Evolutionary conservation across 805 yeast genomes (phyloP), one percentile per base, ranked within the genome.

Genomic region (Nakazawaea siamensis): DNA sequence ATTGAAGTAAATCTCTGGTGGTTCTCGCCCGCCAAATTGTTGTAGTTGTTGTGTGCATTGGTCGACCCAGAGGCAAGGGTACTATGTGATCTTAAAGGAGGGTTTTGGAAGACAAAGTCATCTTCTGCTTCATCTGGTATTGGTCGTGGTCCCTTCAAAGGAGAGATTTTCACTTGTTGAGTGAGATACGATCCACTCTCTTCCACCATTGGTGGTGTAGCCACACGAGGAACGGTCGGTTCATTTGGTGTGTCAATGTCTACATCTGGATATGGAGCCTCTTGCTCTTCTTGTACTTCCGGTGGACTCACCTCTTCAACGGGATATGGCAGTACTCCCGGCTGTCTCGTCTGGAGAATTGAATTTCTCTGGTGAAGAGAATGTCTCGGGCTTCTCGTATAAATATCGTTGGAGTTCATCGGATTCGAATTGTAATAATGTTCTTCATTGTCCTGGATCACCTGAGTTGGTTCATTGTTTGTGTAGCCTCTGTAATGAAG

Each of bases 61-160:
- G 7, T 20, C 23, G 23, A 20, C 23, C 23, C 23, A 10, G 7
- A 8, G 23, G 10, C 23, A 20, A 20, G n/a, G n/a, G n/a, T n/a
- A n/a, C n/a, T n/a, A n/a, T n/a, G n/a, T n/a, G n/a, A n/a, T n/a
- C n/a, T n/a, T n/a, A n/a, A 8, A 20, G 23, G 10, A 20, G 23
- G 10, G 7, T 18, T 12, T 17, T 5, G 23, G 24, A 32, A 32
- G 18, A 32, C 18, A 14, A 33, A 29, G 4, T 29, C 38, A 24
- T 34, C 38, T 12, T 11, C 17, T 5, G 9, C 23, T 7, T 23
- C n/a, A 31, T 13, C 20, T 2, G 40, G 40, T 11, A 33, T 16
- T 19, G 33, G 36, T 24, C 40, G 29, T 25, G 40, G 40, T 7
- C 40, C 40, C 17, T 24, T 33, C 8, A 37, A 13, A 2, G 36